These are phyloP conservation scores for Gynandropsis gynandra DNA, from an alignment of 345 rosid genomes.

Conservation along the genomic window DNA sequence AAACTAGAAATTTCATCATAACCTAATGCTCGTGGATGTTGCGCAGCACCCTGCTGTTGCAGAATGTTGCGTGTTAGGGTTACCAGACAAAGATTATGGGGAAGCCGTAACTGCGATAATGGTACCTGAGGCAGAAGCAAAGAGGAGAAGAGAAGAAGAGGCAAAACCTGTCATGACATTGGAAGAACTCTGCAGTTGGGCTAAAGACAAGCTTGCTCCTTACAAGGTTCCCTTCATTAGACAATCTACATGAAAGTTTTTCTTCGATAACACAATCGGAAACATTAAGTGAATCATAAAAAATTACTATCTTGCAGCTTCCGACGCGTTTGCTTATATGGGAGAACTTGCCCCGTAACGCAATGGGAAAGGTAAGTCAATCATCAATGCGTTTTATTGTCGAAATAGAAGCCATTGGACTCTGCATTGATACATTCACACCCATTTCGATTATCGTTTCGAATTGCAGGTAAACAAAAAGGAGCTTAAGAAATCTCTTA, in stretches of 20 bases:
- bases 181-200: slow-evolving; percentile 74
- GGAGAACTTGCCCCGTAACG: slow-evolving; percentile 90
- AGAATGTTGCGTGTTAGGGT: slow-evolving; percentile 90
- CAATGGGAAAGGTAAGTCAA: slow-evolving; percentile 87
- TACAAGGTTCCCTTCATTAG: slow-evolving; percentile 56
- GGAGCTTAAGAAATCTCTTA: slow-evolving; percentile 65
- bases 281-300: background rate
- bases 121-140: slow-evolving; percentile 46
- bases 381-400: background rate
- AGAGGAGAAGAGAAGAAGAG: slow-evolving; percentile 39
- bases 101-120: slow-evolving; percentile 71
- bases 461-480: slow-evolving; percentile 80
- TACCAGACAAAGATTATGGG: slow-evolving; percentile 82
- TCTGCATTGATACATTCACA: background rate
- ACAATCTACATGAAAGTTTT: background rate
- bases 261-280: background rate
- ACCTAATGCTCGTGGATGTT: slow-evolving; percentile 12
- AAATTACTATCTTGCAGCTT: slow-evolving; percentile 35
- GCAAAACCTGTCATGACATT: slow-evolving; percentile 52
- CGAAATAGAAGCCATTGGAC: background rate
- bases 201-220: slow-evolving; percentile 95
- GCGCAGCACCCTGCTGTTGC: slow-evolving; percentile 72
- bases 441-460: background rate
- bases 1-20: too few species aligned
- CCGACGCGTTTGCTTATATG: slow-evolving; percentile 77